phyloP scores from a whole-genome alignment of 2,329 filamentous ascomycete genomes.

The Alternaria gansuensis region DNA sequence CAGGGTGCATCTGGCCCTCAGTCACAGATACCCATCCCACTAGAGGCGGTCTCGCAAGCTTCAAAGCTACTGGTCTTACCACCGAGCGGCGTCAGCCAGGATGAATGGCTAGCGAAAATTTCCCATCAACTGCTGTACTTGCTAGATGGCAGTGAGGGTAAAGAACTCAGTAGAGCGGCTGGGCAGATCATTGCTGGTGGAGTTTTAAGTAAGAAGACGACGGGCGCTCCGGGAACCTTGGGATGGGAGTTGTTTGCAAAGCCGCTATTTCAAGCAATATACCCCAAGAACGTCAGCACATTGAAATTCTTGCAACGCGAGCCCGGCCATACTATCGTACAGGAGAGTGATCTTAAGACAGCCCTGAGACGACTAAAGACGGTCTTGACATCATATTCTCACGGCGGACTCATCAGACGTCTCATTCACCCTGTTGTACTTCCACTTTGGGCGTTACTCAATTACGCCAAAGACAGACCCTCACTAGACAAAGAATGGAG shows the following conservation, averaged over 20 bases:
- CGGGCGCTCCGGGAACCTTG: slow-evolving; percentile 67
- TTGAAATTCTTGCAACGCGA: slow-evolving; percentile 12
- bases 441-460: slow-evolving; percentile 70
- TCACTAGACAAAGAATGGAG: slow-evolving; percentile 42
- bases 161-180: slow-evolving; percentile 66
- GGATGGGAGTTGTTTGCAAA: slow-evolving; percentile 71
- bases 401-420: slow-evolving; percentile 70
- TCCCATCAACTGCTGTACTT: slow-evolving; percentile 68
- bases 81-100: slow-evolving; percentile 63
- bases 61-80: slow-evolving; percentile 69
- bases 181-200: slow-evolving; percentile 72
- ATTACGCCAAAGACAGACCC: slow-evolving; percentile 56
- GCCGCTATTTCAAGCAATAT: slow-evolving; percentile 65
- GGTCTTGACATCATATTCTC: slow-evolving; percentile 70
- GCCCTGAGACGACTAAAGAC: slow-evolving; percentile 65
- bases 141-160: slow-evolving; percentile 68
- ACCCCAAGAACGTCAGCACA: slow-evolving; percentile 49
- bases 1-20: slow-evolving; percentile 45
- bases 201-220: slow-evolving; percentile 69
- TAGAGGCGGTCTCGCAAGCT: slow-evolving; percentile 72
- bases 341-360: slow-evolving; percentile 58
- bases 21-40: slow-evolving; percentile 66
- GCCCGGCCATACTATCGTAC: slow-evolving; percentile 60
- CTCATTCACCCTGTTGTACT: slow-evolving; percentile 67
- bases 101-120: slow-evolving; percentile 69